A percentile compares a stretch with the other conserved stretches of the same genome.
phyloP scores from a whole-genome alignment of 225 moss, liverwort and hornwort species.

The Takakia lepidozioides region DNA sequence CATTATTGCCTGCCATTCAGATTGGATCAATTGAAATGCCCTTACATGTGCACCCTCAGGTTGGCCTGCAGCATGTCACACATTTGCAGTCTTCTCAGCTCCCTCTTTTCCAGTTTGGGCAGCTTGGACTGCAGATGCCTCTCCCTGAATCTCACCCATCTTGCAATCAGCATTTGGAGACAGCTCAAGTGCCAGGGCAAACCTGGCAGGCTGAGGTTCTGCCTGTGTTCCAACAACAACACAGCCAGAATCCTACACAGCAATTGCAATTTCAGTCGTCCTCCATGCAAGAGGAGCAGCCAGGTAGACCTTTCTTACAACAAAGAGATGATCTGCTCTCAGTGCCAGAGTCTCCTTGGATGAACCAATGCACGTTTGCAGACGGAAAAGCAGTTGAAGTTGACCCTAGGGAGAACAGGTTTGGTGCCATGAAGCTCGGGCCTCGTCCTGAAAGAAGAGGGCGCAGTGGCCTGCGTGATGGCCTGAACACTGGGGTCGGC shows the following conservation, averaged over 20 bases:
- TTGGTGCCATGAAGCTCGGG: conserved; percentile 24
- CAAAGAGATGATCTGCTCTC: conserved; percentile 17
- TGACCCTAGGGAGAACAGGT: conserved; percentile 31
- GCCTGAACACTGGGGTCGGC: conserved; percentile 17
- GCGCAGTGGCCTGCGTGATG: conserved; percentile 47
- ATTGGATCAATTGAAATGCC: conserved; percentile 99
- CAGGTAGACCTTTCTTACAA: too few species aligned
- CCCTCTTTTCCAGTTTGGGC: conserved; percentile 89
- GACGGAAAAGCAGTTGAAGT: conserved; percentile 35
- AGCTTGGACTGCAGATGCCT: conserved; percentile 53
- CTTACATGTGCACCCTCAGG: conserved; percentile 68
- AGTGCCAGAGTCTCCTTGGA: conserved; percentile 48
- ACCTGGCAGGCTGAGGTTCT: conserved; percentile 22
- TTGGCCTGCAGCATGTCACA: conserved; percentile 39
- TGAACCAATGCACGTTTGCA: conserved; percentile 46
- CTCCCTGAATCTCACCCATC: conserved; percentile 21
- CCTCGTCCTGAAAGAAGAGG: conserved; percentile 62
- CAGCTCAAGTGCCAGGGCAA: conserved; percentile 27
- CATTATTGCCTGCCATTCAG: conserved; percentile 86
- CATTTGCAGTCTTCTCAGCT: conserved; percentile 33
- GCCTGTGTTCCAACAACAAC: conserved; percentile 9
- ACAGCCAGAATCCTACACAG: conserved; percentile 2
- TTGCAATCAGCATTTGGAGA: conserved; percentile 24
- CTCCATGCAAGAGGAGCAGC: too few species aligned
- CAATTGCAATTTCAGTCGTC: too few species aligned